phyloP scores from a whole-genome alignment of 345 rosid genomes.

The Populus ilicifolia region DNA sequence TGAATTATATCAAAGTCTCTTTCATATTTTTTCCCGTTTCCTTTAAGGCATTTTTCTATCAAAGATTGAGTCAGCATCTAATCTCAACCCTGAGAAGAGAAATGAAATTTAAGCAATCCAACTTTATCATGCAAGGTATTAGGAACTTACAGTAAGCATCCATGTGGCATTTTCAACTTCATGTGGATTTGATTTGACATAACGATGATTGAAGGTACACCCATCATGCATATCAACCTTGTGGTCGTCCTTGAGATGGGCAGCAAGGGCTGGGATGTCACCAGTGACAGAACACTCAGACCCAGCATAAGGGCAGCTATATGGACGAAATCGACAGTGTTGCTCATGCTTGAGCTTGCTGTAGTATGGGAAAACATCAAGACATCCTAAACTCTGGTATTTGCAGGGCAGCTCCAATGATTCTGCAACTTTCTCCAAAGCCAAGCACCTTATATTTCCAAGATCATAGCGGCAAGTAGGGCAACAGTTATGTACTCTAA shows the following conservation, averaged over 20 bases:
- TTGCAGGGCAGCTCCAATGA: slow-evolving; percentile 60
- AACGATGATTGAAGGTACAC: slow-evolving; percentile 71
- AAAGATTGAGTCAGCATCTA: background rate
- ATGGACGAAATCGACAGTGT: slow-evolving; percentile 53
- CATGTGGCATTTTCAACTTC: slow-evolving; percentile 79
- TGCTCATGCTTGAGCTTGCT: slow-evolving; percentile 62
- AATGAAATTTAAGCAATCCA: background rate
- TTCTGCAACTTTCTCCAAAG: slow-evolving; percentile 64
- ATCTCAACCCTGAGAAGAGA: background rate
- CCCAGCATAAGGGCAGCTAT: slow-evolving; percentile 73
- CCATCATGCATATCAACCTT: slow-evolving; percentile 81
- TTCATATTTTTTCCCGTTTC: background rate
- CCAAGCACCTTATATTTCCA: slow-evolving; percentile 62
- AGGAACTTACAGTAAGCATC: slow-evolving; percentile 70
- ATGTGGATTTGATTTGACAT: slow-evolving; percentile 76
- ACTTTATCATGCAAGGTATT: background rate
- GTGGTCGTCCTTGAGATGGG: slow-evolving; percentile 77
- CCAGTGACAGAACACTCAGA: slow-evolving; percentile 64
- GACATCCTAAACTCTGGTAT: slow-evolving; percentile 54
- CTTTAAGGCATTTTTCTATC: background rate
- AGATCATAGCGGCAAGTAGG: slow-evolving; percentile 56
- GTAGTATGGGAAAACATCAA: slow-evolving; percentile 54
- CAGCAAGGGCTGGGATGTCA: slow-evolving; percentile 54
- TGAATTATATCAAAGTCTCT: background rate
- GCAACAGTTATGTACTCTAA: slow-evolving; percentile 53